Evolutionary conservation across 106 monocot species (phyloP).

Genomic region (Alisma plantagoaquatica): DNA sequence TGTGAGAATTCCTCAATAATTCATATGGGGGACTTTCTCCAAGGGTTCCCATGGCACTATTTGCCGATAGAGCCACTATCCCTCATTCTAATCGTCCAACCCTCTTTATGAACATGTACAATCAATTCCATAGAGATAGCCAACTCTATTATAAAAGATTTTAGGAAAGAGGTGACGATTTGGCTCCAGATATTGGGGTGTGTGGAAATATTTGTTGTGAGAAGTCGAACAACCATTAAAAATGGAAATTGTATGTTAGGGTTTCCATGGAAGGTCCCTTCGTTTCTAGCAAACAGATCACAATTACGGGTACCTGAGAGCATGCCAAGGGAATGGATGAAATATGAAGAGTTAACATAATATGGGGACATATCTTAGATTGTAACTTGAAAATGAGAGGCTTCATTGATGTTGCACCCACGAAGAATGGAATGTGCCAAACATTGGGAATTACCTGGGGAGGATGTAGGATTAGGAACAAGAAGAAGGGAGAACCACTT

Average conservation of each 20-base stretch:
- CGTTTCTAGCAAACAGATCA: too few relatives aligned
- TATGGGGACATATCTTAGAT: conserved; percentile 21
- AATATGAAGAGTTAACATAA: conserved; percentile 14
- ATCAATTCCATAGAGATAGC: too few relatives aligned
- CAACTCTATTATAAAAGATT: too few relatives aligned
- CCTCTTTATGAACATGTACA: too few relatives aligned
- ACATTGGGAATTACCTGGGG: background rate
- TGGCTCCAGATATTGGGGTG: background rate
- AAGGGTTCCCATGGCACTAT: background rate
- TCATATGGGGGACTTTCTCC: background rate
- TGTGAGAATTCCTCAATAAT: conserved; percentile 1
- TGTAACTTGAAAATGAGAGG: conserved; percentile 17
- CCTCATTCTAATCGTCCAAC: too few relatives aligned
- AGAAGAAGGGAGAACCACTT: conserved; percentile 21
- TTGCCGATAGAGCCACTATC: conserved; percentile 2
- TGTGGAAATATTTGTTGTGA: background rate
- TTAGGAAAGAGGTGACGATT: background rate
- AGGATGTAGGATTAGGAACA: conserved; percentile 6
- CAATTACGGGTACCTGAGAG: conserved; percentile 9
- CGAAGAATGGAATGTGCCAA: conserved; percentile 21
- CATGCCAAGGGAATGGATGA: conserved; percentile 20
- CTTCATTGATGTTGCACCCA: conserved; percentile 19
- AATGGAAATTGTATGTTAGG: background rate
- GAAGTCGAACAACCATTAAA: background rate
- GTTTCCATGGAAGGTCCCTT: too few relatives aligned